phyloP scores from a whole-genome alignment of 2,329 filamentous ascomycete species.

The Ophiostoma sp. region DNA sequence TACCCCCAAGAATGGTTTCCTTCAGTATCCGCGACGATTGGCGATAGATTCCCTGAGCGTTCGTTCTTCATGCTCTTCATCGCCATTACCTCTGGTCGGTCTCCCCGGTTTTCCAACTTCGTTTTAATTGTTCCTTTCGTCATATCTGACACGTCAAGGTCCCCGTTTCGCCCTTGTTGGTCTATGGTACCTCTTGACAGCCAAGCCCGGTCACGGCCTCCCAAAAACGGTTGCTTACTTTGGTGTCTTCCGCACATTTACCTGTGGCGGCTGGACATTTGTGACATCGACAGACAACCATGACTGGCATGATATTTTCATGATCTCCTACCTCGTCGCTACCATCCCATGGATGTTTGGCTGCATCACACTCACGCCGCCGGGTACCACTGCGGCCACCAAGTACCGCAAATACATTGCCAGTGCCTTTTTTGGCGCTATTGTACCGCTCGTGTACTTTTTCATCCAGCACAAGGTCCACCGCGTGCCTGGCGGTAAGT shows the following conservation, averaged over 20 bases:
- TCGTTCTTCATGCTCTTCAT: constrained; percentile 98
- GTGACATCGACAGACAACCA: constrained; percentile 97
- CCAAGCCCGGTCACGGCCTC: constrained; percentile 65
- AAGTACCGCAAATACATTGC: constrained; percentile 86
- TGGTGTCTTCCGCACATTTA: constrained; percentile 82
- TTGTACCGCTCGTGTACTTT: constrained; percentile 88
- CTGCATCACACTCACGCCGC: constrained; percentile 82
- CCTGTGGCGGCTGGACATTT: constrained; percentile 97
- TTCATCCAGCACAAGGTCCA: constrained; percentile 99
- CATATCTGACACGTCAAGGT: constrained; percentile 44
- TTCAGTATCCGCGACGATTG: constrained; percentile 93
- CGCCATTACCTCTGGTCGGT: constrained; percentile 79
- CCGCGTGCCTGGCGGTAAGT: constrained; percentile 81
- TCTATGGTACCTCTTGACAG: constrained; percentile 86
- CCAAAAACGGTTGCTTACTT: constrained; percentile 76
- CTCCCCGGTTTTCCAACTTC: not conserved
- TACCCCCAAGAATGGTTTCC: constrained; percentile 96
- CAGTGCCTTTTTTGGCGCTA: constrained; percentile 78
- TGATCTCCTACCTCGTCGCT: constrained; percentile 95
- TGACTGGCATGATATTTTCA: constrained; percentile 98
- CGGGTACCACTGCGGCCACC: constrained; percentile 73
- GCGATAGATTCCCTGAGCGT: constrained; percentile 92
- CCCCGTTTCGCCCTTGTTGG: constrained; percentile 87
- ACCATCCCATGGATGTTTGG: constrained; percentile 94
- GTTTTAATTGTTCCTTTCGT: not conserved